Conservation (phyloP, 805 yeast genomes). For the Nakazawaea pomicola region DNA sequence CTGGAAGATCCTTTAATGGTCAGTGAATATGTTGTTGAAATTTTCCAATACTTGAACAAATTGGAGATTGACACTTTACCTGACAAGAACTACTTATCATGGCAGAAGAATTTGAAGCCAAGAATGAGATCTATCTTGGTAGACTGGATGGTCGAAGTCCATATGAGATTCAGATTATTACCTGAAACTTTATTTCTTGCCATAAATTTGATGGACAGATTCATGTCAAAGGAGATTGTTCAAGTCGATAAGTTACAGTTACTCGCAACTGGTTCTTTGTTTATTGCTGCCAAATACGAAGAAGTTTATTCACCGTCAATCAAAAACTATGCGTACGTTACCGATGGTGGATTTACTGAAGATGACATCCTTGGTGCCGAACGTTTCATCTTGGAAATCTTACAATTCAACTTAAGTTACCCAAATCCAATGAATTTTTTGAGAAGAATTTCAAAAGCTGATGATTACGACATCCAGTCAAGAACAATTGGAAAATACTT, state of each 20-base stretch:
- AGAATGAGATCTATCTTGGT: slow-evolving; percentile 80
- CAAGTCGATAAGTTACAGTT: slow-evolving; percentile 78
- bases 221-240: slow-evolving; percentile 68
- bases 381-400: slow-evolving; percentile 64
- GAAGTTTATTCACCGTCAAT: slow-evolving; percentile 88
- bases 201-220: slow-evolving; percentile 82
- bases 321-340: slow-evolving; percentile 78
- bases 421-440: slow-evolving; percentile 90
- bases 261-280: slow-evolving; percentile 78
- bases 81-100: slow-evolving; percentile 57
- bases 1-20: slow-evolving; percentile 80
- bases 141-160: slow-evolving; percentile 94
- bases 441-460: slow-evolving; percentile 86
- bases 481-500: slow-evolving; percentile 84
- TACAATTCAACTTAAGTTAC: slow-evolving; percentile 71
- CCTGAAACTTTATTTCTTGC: slow-evolving; percentile 86
- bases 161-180: slow-evolving; percentile 70
- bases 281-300: slow-evolving; percentile 90
- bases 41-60: slow-evolving; percentile 72
- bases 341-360: slow-evolving; percentile 80
- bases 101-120: slow-evolving; percentile 68
- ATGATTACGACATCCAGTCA: slow-evolving; percentile 78
- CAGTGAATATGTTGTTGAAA: slow-evolving; percentile 84
- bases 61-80: slow-evolving; percentile 73
- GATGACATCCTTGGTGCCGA: slow-evolving; percentile 83